phyloP scores from a whole-genome alignment of 1,284 basidiomycete genomes.

The Ceratobasidium sp. region DNA sequence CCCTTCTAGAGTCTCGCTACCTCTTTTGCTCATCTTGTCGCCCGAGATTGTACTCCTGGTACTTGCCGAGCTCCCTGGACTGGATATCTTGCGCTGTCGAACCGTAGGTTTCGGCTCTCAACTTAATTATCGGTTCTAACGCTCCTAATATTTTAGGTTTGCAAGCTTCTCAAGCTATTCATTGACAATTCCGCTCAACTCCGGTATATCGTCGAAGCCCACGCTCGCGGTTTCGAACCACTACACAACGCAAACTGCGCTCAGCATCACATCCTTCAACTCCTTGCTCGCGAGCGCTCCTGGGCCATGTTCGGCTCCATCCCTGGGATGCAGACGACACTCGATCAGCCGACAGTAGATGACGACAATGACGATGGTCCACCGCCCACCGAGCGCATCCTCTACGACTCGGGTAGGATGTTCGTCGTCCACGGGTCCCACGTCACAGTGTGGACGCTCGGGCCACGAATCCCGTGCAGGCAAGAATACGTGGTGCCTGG shows the following conservation, averaged over 20 bases:
- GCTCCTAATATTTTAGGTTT: neutral
- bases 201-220: constrained; percentile 10
- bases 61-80: constrained; percentile 12
- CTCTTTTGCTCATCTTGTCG: neutral
- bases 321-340: neutral
- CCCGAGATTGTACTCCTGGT: constrained; percentile 13
- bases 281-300: constrained; percentile 14
- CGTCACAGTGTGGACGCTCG: neutral
- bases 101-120: neutral
- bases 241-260: neutral
- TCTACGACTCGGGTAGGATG: constrained; percentile 10
- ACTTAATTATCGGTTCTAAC: neutral
- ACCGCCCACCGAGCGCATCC: neutral
- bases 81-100: constrained; percentile 15
- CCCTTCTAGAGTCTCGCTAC: constrained; percentile 1
- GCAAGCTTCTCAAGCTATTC: constrained; percentile 14
- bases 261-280: neutral
- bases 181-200: constrained; percentile 22
- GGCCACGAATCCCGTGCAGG: too few species aligned
- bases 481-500: constrained; percentile 9
- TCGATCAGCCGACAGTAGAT: neutral
- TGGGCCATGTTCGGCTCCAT: constrained; percentile 29
- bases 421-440: neutral
- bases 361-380: neutral
- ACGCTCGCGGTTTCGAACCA: constrained; percentile 21